Conservation (phyloP, 225 moss, liverwort and hornwort species). For the Polytrichum commune region DNA sequence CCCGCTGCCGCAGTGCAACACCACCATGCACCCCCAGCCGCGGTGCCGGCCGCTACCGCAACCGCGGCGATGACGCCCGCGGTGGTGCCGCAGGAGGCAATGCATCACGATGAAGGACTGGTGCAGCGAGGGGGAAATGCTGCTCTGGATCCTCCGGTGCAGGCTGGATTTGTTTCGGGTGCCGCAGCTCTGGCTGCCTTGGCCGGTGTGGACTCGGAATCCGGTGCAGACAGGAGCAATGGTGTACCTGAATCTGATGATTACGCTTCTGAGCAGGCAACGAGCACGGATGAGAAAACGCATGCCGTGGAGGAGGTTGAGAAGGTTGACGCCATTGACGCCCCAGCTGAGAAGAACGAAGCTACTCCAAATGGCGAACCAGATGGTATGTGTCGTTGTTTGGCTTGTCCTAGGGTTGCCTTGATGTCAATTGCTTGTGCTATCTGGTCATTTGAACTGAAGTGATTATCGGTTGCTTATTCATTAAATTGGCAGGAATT, state of each 20-base stretch:
- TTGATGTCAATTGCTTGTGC: too few species aligned
- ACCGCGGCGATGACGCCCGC: background rate
- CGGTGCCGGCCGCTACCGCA: slow-evolving; percentile 1
- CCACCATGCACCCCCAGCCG: background rate
- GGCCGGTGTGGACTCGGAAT: slow-evolving; percentile 5
- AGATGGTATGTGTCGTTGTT: background rate
- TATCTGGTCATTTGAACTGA: too few species aligned
- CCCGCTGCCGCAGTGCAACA: slow-evolving; percentile 6
- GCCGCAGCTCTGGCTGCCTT: slow-evolving; percentile 11
- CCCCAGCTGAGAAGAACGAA: slow-evolving; percentile 8
- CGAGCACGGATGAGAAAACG: background rate
- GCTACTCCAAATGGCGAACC: slow-evolving; percentile 2
- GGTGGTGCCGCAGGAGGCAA: background rate
- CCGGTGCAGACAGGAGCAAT: background rate
- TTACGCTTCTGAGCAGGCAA: background rate
- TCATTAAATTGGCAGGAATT: too few species aligned
- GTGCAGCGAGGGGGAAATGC: background rate
- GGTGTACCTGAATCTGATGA: slow-evolving; percentile 9
- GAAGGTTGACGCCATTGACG: background rate
- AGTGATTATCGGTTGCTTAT: too few species aligned
- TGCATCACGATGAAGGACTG: background rate
- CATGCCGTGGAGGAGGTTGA: slow-evolving; percentile 9
- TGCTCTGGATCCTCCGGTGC: slow-evolving; percentile 7
- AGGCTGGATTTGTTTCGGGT: slow-evolving; percentile 11
- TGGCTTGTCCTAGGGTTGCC: background rate